Evolutionary conservation across 2,329 filamentous ascomycete species (phyloP), one percentile per base, ranked within the genome.

Genomic region (Diplodia seriata): DNA sequence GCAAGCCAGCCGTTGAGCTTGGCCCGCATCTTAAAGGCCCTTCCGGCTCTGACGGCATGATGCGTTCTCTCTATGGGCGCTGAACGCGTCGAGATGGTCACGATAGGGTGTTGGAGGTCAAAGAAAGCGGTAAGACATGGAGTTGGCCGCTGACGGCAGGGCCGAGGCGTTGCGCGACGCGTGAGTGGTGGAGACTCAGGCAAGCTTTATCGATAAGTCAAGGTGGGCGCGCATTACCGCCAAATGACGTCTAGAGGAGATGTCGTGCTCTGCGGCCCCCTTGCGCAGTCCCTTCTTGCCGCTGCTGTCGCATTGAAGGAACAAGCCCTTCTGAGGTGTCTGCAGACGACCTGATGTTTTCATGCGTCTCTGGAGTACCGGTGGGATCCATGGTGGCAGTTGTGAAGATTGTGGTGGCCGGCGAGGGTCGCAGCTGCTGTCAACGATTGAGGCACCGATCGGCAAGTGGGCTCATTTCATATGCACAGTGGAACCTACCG

Each of bases 201-300:
- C 14, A 26, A 65, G 63, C 63, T 66, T 66, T 66, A 66, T 66
- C 63, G 63, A 66, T 66, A 55, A 66, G 63, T 18, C 5, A 26
- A 26, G 26, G 2, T 4, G 26, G 26, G 26, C 29, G 14, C 31
- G 14, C 3, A 23, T 31, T 49, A 26, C 57, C 57, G 40, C 23
- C 36, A 38, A 12, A 38, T 38, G 36, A 38, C 11, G 36, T 38
- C 36, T 38, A 2, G 11, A 38, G 36, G 36, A 38, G 9, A 38
- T 38, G 36, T 38, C 36, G 36, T 38, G 36, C 36, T 38, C 36
- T 38, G 36, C 36, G 9, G 36, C 36, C 11, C 3, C 11, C 36
- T 38, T 38, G 9, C 36, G 36, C 36, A 11, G 36, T 38, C 9
- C 36, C 11, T 11, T 12, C 8, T 38, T 38, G 36, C 36, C 36